Percentiles rank a stretch among this genome's conserved stretches.
These are phyloP conservation scores for Teunomyces tritomae DNA, from an alignment of 805 yeast species.

Conservation along the genomic window DNA sequence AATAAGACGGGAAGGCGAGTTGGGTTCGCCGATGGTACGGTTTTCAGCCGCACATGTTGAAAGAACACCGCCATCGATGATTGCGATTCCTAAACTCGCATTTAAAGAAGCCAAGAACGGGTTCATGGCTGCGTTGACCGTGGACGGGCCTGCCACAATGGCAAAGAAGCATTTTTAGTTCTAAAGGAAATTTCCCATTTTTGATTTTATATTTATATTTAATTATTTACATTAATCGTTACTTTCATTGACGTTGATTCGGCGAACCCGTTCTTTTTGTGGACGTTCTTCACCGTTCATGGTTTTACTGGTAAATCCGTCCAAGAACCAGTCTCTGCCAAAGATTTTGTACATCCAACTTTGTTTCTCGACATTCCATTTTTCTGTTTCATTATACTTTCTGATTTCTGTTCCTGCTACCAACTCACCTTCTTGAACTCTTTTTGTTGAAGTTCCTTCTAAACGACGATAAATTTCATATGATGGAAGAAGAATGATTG, in stretches of 20 bases:
- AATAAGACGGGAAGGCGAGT: not conserved
- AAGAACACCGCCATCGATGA: not conserved
- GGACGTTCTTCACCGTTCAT: slow-evolving; percentile 16
- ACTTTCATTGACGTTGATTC: not conserved
- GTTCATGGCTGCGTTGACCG: not conserved
- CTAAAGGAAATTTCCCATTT: too few relatives aligned
- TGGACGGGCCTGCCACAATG: slow-evolving; percentile 3
- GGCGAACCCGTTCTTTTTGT: not conserved
- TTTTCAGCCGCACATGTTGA: not conserved
- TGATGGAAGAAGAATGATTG: slow-evolving; percentile 32
- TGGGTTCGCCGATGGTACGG: not conserved
- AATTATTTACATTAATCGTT: not conserved
- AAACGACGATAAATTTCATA: slow-evolving; percentile 34
- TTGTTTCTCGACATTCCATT: slow-evolving; percentile 37
- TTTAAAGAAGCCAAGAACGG: not conserved
- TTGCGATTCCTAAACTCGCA: not conserved
- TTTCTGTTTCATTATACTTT: slow-evolving; percentile 37
- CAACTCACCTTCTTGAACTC: slow-evolving; percentile 40
- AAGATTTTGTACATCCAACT: slow-evolving; percentile 37
- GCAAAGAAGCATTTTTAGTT: not conserved
- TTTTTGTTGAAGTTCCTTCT: slow-evolving; percentile 40
- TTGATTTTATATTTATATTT: too few relatives aligned
- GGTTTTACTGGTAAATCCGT: slow-evolving; percentile 44
- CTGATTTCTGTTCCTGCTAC: slow-evolving; percentile 31
- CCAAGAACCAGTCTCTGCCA: slow-evolving; percentile 42